Base-by-base conservation (phyloP, 1,139 yeast genomes). In the Pichia sp. region DNA sequence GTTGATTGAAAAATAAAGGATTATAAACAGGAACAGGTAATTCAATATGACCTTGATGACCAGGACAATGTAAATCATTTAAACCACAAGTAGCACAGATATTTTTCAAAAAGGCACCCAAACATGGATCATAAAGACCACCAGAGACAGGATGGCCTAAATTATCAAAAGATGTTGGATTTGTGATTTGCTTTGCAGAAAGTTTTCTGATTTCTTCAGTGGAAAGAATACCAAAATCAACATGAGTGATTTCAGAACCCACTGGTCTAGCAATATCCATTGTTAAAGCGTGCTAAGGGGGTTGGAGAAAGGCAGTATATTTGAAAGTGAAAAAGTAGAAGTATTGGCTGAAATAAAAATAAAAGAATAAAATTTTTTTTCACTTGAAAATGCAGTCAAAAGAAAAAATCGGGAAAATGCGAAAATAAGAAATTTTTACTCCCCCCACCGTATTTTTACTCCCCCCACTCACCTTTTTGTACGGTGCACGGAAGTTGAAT, bases 31-130 rank as follows among this genome's bases (percentile, higher is more conserved):
- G 95, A 31, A 87, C 82, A 9, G 98, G 98, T 52, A 93, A 74
- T 61, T 91, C 96, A 47, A 93, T 88, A 63, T 93, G 98, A 46
- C 99, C 99, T 66, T 87, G 88, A 63, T 93, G 99, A 29, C 99
- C 99, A 3, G 97, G 96, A 67, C 99, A 93, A 57, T 78, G 82
- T 58, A 85, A 79, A 54, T 91, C 97, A 61, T 88, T 96, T 49
- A 91, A 70, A 22, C 97, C 96, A 75, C 99, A 93, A 3, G 98
- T 91, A 23, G 93, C 74, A 75, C 99, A 89, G 51, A 85, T 70
- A 60, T 89, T 86, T 60, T 83, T 74, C 50, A 87, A 70, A 58
- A 88, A 91, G 1, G 98, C 98, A 53, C 99, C 99, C 38, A 93
- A 69, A 19, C 96, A 80, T 50, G 89, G 74, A 65, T 93, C 99